Conservation (phyloP, 805 yeast species). For the Kazachstania taianensis region DNA sequence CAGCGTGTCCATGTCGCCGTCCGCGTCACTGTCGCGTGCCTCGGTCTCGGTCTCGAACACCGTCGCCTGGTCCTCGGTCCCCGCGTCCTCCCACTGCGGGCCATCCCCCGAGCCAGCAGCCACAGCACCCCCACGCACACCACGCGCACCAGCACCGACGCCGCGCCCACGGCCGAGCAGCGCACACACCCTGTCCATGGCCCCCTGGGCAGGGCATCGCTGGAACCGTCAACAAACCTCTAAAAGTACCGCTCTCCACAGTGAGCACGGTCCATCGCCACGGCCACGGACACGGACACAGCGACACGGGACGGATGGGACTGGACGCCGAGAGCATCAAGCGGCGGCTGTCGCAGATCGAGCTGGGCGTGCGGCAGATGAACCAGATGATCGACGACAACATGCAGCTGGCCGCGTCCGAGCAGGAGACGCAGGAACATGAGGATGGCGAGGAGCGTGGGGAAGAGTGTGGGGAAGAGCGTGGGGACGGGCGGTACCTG, state of each 20-base stretch:
- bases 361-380: constrained; percentile 27
- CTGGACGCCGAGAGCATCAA: constrained; percentile 23
- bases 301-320: constrained; percentile 10
- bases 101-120: not conserved
- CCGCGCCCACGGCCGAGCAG: constrained; percentile 4
- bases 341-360: constrained; percentile 28
- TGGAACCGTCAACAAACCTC: too few species aligned
- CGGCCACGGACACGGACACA: too few species aligned
- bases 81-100: too few species aligned
- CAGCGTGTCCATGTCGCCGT: not conserved
- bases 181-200: constrained; percentile 13
- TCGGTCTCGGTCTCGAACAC: not conserved
- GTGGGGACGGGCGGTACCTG: not conserved
- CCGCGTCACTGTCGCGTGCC: not conserved
- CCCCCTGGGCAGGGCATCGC: too few species aligned
- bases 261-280: too few species aligned
- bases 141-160: not conserved
- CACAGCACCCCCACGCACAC: not conserved
- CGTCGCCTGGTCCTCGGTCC: not conserved
- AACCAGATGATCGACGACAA: constrained; percentile 29
- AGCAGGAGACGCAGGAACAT: too few species aligned
- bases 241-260: too few species aligned
- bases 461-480: too few species aligned
- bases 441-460: not conserved
- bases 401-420: constrained; percentile 16